Base-by-base conservation (phyloP, 2,329 filamentous ascomycete genomes). In the Bipolaris bicolor region DNA sequence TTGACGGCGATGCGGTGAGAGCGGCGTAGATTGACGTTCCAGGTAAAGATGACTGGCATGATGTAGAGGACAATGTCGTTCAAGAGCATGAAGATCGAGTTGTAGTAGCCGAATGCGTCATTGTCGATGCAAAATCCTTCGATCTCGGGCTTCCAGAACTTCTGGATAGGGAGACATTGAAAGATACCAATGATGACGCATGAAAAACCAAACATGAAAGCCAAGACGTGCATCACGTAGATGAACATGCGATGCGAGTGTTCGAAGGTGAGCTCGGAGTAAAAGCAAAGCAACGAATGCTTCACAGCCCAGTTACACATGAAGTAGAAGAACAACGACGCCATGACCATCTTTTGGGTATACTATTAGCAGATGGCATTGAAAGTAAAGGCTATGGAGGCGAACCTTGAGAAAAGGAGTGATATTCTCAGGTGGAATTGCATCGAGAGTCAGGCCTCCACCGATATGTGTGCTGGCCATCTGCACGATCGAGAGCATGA, bases 261-360 rank as follows among this genome's bases (percentile, higher is more conserved):
- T 20, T 69, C 67, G 40, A 67, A 65, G 24, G 70, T 71, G n/a
- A 78, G 70, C 31, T 75, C 73, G 26, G 73, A 61, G 58, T 79
- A 79, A 64, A 79, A 72, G 53, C 76, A 63, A 7, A 79, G 68
- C 7, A 79, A 67, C 0, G 76, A 76, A 40, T 78, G 67, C 62
- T 79, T 78, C 57, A 79, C 69, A 44, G 70, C 73, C 71, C 76
- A 77, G 52, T 78, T 77, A 51, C 75, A 76, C 41, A 66, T 55
- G 57, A 77, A 76, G 63, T 79, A 79, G 61, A 77, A 77, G 18
- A 72, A 57, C 16, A 64, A 61, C 5, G 69, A 63, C 10, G 61
- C 73, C 65, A 66, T 66, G 49, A 58, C 49, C 22, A 69, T 40
- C 55, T 70, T 18, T 11, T 2, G 2, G 3, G 13, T 18, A 20